Evolutionary conservation across 768 basidiomycete genomes (phyloP), one percentile per base, ranked within the genome.

Genomic region (Boletus barrowsii): DNA sequence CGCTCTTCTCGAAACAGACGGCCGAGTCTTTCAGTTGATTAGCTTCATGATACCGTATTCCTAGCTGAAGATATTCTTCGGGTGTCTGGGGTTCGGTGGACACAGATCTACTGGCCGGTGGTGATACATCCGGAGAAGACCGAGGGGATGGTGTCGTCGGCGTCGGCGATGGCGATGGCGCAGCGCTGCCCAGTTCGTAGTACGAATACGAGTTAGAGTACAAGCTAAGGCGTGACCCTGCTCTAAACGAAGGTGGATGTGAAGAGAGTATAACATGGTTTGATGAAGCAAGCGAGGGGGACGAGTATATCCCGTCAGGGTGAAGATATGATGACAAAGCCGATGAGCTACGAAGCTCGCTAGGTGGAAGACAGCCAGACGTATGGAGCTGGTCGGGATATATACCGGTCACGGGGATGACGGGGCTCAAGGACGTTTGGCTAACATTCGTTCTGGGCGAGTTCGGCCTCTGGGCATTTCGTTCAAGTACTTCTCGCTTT

Each of bases 1-100:
- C 90, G 43, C 85, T 83, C 70, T 79, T 80, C 72, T 93, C 90
- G 65, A 93, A 92, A 68, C 76, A 90, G 24, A 68, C 64, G 0
- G 88, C 90, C 11, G 86, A 86, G 61, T 89, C 87, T 42, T 67
- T 65, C 5, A 93, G 74, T 41, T 82, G 76, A 66, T 90, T 86
- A 30, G 83, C 81, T 68, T 91, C 86, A 62, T 93, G 90, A 64
- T 83, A 82, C 59, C 79, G 77, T 58, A 93, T 93, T 6, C 90
- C 90, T 10, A 89, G 75, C 57, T 87, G 84, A 40, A 93, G 77
- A 58, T 77, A 88, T 35, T 88, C 83, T 54, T 87, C 80, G 3
- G 90, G 77, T 14, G 81, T 82, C 41, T 62, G 57, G 7, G 62
- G 55, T 35, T 69, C 57, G 5, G 53, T 36, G 17, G 67, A 59